These are phyloP conservation scores for Abrus pulchellus DNA, from an alignment of 306 rosid species.

Conservation along the genomic window DNA sequence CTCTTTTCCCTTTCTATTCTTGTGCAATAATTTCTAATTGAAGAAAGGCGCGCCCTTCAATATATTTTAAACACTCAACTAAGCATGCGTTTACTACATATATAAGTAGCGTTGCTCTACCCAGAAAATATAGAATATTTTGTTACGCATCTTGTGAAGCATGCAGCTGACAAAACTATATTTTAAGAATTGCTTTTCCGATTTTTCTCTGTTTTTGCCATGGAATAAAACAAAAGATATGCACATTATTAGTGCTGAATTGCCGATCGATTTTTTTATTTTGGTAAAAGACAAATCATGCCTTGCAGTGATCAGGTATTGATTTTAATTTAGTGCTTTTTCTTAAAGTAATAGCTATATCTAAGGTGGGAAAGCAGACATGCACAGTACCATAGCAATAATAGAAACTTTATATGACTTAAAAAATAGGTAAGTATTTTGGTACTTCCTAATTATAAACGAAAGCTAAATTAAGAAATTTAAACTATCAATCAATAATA, in stretches of 20 bases:
- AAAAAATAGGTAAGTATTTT: conserved; percentile 12
- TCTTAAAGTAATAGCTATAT: conserved; percentile 22
- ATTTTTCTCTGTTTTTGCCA: conserved; percentile 7
- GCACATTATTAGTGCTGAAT: background rate
- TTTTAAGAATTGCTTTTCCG: background rate
- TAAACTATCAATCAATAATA: conserved; percentile 38
- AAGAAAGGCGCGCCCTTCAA: background rate
- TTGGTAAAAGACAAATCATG: conserved; percentile 20
- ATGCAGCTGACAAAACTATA: conserved; percentile 2
- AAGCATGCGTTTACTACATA: background rate
- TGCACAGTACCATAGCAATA: conserved; percentile 47
- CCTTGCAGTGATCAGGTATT: conserved; percentile 2
- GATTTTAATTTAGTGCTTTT: background rate
- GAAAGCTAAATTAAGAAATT: conserved; percentile 43
- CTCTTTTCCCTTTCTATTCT: conserved; percentile 12
- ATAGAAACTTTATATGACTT: conserved; percentile 48
- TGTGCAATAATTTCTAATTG: background rate
- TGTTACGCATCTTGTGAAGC: conserved; percentile 8
- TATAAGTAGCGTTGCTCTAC: background rate
- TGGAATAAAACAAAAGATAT: background rate
- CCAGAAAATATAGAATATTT: conserved; percentile 7
- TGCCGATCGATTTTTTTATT: background rate
- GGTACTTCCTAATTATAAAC: conserved; percentile 43
- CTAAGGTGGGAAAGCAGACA: conserved; percentile 23
- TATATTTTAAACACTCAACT: background rate